Base-by-base conservation (phyloP, 169 alveolate genomes). In the Besnoitia besnoiti region DNA sequence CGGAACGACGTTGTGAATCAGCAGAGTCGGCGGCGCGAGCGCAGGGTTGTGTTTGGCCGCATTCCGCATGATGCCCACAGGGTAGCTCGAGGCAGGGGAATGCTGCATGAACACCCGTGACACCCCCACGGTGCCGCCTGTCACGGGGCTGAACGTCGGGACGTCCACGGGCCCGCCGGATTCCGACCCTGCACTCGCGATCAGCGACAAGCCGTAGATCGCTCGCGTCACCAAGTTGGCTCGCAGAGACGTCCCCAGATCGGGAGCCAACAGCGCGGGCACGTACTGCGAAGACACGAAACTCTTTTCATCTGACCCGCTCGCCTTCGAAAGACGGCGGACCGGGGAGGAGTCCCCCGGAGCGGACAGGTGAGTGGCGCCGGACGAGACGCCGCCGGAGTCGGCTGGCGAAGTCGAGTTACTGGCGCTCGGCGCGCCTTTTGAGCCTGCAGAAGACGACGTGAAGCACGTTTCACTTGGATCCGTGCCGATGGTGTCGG, bases 91-190 rank as follows among this genome's bases (percentile, higher is more conserved):
- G 33, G 21, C 35, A 12, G 40, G 19, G 10, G 87, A 77, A 55
- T 77, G 87, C 50, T 27, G 87, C 49, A 77, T 19, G 14, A 77
- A 27, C 87, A 77, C 40, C 61, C 50, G 87, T 7, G 87, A 77
- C 55, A 27, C 44, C 33, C 19, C 49, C 40, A 14, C 24, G 5
- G 33, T 44, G 0, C n/a, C 5, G 3, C 87, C 87, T 3, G 87
- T 77, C 30, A 30, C 59, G 37, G 87, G 61, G 30, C 40, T 37
- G 61, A 42, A 39, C 12, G 30, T 21, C 16, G 10, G 40, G 33
- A 77, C 35, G 33, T 35, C 44, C 59, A 40, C 16, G 3, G 87
- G 87, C 30, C 7, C 40, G 44, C 47, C 59, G 44, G 19, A 0
- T 16, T n/a, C 61, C 44, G 55, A 37, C 37, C 87, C 59, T 55